A percentile compares a stretch with the other conserved stretches of the same genome.
Evolutionary conservation across 495 filamentous ascomycete species (phyloP).

Genomic region (Articulospora tetracladia): DNA sequence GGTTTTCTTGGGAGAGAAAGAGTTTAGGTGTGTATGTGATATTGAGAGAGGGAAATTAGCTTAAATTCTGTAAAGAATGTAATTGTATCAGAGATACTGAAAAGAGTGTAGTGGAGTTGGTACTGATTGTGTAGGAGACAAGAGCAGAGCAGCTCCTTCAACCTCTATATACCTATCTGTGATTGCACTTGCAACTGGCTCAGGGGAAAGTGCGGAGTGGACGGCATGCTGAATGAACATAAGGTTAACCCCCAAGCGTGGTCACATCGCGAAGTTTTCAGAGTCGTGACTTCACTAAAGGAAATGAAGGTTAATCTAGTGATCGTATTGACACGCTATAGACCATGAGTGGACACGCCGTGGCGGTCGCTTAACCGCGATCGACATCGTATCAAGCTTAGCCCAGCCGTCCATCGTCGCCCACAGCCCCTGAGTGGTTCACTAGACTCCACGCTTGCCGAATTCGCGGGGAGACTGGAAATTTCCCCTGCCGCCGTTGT

Average conservation of each 20-base stretch:
- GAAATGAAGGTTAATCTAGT: neutral
- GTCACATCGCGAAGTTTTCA: neutral
- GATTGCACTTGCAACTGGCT: neutral
- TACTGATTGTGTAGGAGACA: constrained; percentile 14
- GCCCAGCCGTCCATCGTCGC: neutral
- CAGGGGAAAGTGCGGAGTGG: neutral
- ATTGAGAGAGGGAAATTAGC: constrained; percentile 2
- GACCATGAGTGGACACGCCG: neutral
- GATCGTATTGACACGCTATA: neutral
- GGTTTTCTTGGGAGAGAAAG: neutral
- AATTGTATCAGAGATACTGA: constrained; percentile 24
- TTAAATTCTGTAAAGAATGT: constrained; percentile 18
- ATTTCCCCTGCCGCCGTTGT: neutral
- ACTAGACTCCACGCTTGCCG: neutral
- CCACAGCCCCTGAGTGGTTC: neutral
- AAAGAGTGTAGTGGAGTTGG: constrained; percentile 21
- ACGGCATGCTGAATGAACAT: neutral
- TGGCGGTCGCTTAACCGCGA: neutral
- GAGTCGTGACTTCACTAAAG: neutral
- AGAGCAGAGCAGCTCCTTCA: neutral
- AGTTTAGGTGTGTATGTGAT: neutral
- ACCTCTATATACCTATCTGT: neutral
- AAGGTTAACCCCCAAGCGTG: neutral
- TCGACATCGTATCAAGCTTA: neutral
- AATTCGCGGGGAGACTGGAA: neutral